A percentile compares a stretch with the other conserved stretches of the same genome.
Evolutionary conservation across 2,329 filamentous ascomycete genomes (phyloP).

Genomic region (Penicillium sp.): DNA sequence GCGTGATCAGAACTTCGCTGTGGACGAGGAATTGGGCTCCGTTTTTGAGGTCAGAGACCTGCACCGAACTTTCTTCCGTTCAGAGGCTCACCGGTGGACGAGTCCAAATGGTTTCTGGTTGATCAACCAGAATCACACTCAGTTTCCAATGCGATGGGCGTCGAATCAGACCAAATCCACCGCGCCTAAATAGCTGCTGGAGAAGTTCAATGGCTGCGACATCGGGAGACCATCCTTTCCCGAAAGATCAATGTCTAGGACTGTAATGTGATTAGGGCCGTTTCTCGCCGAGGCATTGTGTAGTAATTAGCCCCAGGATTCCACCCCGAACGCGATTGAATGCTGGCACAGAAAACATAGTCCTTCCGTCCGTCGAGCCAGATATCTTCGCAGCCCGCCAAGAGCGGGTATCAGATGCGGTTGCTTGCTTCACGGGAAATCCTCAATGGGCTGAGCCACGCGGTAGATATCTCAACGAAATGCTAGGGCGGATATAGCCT

Average conservation of each 20-base stretch:
- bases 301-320: neutral
- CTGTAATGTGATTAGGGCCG: constrained; percentile 4
- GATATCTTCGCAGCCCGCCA: constrained; percentile 10
- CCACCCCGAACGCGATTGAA: neutral
- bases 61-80: too few species aligned
- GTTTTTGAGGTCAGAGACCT: neutral
- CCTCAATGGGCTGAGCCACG: neutral
- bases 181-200: neutral
- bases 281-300: neutral
- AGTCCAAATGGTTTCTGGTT: constrained; percentile 2
- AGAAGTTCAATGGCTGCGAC: neutral
- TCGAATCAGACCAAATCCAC: constrained; percentile 7
- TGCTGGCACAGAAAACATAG: constrained; percentile 6
- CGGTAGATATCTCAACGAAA: too few species aligned
- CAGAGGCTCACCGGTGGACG: neutral
- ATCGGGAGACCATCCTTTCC: constrained; percentile 3
- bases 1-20: constrained; percentile 4
- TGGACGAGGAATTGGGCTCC: neutral
- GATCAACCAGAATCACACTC: constrained; percentile 7
- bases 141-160: constrained; percentile 2
- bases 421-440: constrained; percentile 3
- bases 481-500: too few species aligned
- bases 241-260: constrained; percentile 4
- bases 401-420: constrained; percentile 6
- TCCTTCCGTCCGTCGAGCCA: constrained; percentile 7